These are phyloP conservation scores for Dorcoceras hygrometricum DNA, from an alignment of 257 asterid species.

Conservation along the genomic window DNA sequence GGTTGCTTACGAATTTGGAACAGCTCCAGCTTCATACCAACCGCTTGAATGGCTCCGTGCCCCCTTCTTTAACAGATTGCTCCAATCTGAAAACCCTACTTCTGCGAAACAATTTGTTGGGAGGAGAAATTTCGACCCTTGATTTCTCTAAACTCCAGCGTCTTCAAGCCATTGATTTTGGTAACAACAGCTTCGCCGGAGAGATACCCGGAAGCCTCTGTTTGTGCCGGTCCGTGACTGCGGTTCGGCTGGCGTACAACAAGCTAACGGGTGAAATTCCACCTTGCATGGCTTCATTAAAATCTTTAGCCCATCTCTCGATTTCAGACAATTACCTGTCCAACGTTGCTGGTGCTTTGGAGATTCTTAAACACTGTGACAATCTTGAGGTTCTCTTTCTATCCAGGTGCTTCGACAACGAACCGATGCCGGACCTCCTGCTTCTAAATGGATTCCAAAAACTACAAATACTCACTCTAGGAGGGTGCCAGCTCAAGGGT, in stretches of 20 bases:
- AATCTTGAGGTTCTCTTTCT: constrained; percentile 21
- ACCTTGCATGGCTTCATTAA: constrained; percentile 4
- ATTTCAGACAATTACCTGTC: constrained; percentile 19
- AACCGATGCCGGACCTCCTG: constrained; percentile 14
- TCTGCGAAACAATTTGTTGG: constrained; percentile 43
- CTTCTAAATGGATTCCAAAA: constrained; percentile 22
- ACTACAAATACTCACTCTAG: constrained; percentile 20
- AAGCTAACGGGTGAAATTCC: constrained; percentile 8
- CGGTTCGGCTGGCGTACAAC: background rate
- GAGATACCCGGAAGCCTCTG: background rate
- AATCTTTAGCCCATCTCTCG: constrained; percentile 19
- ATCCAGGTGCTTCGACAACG: constrained; percentile 20
- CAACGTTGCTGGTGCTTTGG: constrained; percentile 18
- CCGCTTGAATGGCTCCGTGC: constrained; percentile 41
- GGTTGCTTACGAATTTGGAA: constrained; percentile 35
- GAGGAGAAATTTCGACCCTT: constrained; percentile 40
- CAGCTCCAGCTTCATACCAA: constrained; percentile 49
- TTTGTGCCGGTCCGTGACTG: background rate
- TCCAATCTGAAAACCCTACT: constrained; percentile 42
- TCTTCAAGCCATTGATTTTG: background rate
- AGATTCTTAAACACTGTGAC: constrained; percentile 9
- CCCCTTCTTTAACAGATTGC: constrained; percentile 45
- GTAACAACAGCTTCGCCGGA: background rate
- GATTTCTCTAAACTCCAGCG: constrained; percentile 45
- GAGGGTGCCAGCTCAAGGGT: constrained; percentile 20